These are phyloP conservation scores for Capronia epimyces DNA, from an alignment of 2,329 filamentous ascomycete genomes.

Conservation along the genomic window DNA sequence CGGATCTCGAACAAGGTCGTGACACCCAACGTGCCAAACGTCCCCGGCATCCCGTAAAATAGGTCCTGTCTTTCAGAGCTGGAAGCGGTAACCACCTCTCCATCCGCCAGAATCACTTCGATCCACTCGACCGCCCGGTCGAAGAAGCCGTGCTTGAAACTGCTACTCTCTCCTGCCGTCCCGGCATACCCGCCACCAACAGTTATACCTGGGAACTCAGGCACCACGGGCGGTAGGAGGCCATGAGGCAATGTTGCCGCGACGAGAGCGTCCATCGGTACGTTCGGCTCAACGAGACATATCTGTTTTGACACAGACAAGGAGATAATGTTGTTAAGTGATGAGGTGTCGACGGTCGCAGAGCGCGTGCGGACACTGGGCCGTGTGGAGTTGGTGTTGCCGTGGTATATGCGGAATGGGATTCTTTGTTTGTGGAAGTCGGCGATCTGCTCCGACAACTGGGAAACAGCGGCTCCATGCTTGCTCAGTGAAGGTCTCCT, in stretches of 20 bases:
- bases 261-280: conserved; percentile 61
- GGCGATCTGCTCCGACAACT: conserved; percentile 14
- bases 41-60: conserved; percentile 60
- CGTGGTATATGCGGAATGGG: conserved; percentile 54
- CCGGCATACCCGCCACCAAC: conserved; percentile 64
- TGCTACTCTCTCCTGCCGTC: conserved; percentile 63
- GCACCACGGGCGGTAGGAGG: conserved; percentile 61
- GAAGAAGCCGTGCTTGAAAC: conserved; percentile 63
- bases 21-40: conserved; percentile 62
- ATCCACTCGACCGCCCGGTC: conserved; percentile 57
- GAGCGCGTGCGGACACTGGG: conserved; percentile 41
- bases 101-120: conserved; percentile 61
- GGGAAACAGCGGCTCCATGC: conserved; percentile 10
- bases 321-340: conserved; percentile 56
- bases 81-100: conserved; percentile 53
- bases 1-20: conserved; percentile 53
- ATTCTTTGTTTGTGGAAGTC: conserved; percentile 29
- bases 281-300: conserved; percentile 65
- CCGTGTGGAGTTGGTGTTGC: conserved; percentile 52
- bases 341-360: conserved; percentile 62
- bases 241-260: conserved; percentile 52
- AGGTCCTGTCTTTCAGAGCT: conserved; percentile 53
- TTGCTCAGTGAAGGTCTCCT: neutral
- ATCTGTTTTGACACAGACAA: conserved; percentile 52
- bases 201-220: conserved; percentile 69